These are phyloP conservation scores for Candida hispaniensis DNA, from an alignment of 805 yeast species.

Conservation along the genomic window DNA sequence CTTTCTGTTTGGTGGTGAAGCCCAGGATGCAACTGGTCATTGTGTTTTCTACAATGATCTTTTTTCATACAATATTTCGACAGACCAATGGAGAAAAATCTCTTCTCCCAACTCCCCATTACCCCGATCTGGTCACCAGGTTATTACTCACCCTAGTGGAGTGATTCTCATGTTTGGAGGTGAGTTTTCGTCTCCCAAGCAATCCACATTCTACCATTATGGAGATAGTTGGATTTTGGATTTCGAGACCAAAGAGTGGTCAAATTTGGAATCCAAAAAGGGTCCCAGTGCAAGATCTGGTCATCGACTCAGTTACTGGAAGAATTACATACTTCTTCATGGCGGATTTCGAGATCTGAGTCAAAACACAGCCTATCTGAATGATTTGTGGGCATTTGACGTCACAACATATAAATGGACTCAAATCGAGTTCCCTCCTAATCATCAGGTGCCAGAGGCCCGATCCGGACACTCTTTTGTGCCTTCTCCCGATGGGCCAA, in stretches of 20 bases:
- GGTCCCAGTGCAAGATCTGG: conserved; percentile 82
- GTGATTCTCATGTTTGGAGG: conserved; percentile 84
- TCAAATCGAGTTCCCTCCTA: conserved; percentile 76
- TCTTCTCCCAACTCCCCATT: conserved; percentile 81
- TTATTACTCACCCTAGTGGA: conserved; percentile 89
- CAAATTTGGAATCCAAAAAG: conserved; percentile 63
- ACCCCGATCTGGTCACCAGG: conserved; percentile 87
- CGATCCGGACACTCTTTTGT: conserved; percentile 87
- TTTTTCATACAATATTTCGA: conserved; percentile 59
- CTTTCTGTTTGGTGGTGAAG: conserved; percentile 85
- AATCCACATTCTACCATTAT: conserved; percentile 88
- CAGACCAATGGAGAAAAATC: conserved; percentile 69
- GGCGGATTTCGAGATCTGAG: conserved; percentile 95
- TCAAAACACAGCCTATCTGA: conserved; percentile 65
- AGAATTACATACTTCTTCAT: conserved; percentile 69
- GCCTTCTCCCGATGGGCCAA: conserved; percentile 68
- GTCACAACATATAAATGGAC: conserved; percentile 82
- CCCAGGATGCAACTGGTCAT: conserved; percentile 34
- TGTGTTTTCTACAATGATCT: conserved; percentile 70
- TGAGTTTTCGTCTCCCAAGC: conserved; percentile 94
- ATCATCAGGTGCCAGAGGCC: conserved; percentile 75
- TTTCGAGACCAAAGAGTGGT: conserved; percentile 77
- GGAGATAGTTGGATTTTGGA: conserved; percentile 95
- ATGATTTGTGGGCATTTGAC: conserved; percentile 89
- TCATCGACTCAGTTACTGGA: conserved; percentile 84